A percentile compares a stretch with the other conserved stretches of the same genome.
Conservation (phyloP, 768 basidiomycete genomes). For the Imleria badia region DNA sequence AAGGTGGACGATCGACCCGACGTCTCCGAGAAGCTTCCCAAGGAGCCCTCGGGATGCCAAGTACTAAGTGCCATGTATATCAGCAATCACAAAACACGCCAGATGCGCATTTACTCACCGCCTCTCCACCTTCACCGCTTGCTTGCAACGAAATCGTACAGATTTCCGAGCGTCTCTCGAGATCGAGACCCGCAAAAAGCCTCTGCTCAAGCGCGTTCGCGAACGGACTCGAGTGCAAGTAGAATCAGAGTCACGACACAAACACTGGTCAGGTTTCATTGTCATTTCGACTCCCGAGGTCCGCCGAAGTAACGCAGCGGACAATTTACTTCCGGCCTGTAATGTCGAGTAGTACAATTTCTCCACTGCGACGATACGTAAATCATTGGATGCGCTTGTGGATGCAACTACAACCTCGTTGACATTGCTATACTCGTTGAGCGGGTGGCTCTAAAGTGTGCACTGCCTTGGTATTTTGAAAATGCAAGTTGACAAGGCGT, state of each 20-base stretch:
- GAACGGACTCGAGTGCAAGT: slow-evolving; percentile 47
- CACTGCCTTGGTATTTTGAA: neutral
- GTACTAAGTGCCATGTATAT: slow-evolving; percentile 34
- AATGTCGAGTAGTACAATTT: slow-evolving; percentile 49
- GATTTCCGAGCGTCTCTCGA: slow-evolving; percentile 54
- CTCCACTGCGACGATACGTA: slow-evolving; percentile 60
- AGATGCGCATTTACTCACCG: slow-evolving; percentile 38
- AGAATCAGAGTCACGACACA: slow-evolving; percentile 40
- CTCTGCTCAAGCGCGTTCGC: slow-evolving; percentile 49
- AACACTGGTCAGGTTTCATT: slow-evolving; percentile 52
- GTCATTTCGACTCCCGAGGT: slow-evolving; percentile 45
- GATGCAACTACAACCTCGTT: slow-evolving; percentile 53
- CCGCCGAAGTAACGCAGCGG: slow-evolving; percentile 37
- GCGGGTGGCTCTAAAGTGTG: slow-evolving; percentile 21
- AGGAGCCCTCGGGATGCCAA: slow-evolving; percentile 50
- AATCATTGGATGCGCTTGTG: slow-evolving; percentile 56
- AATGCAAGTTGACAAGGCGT: neutral
- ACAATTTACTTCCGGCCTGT: slow-evolving; percentile 20
- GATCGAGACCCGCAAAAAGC: slow-evolving; percentile 52
- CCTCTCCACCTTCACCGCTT: slow-evolving; percentile 45
- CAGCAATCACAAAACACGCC: neutral
- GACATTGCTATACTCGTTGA: slow-evolving; percentile 32
- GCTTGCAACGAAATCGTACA: slow-evolving; percentile 57
- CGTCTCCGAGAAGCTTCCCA: slow-evolving; percentile 46
- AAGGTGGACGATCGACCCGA: slow-evolving; percentile 51